Evolutionary conservation across 768 basidiomycete genomes (phyloP), one percentile per base, ranked within the genome.

Genomic region (Phlebiopsis gigantea): DNA sequence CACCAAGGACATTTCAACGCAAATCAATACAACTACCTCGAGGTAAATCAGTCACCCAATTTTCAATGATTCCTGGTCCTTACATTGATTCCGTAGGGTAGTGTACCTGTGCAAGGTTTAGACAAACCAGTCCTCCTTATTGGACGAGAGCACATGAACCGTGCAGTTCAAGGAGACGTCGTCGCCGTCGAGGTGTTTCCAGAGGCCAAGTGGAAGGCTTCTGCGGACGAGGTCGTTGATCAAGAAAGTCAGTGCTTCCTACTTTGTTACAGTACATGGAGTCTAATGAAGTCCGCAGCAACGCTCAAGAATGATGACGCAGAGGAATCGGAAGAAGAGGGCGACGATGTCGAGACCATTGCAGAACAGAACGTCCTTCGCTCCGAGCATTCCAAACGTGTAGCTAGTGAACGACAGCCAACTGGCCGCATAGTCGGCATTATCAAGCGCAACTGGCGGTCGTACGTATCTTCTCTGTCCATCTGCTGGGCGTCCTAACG

Each of bases 1-100:
- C 83, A 93, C 65, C 93, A 98, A 73, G 97, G 97, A 0, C 87
- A 95, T 67, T 99, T 96, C 73, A 93, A 90, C 65, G 92, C 94
- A 2, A 97, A 91, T 63, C 86, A 86, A 61, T 99, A 94, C 72
- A 98, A 99, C 69, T 98, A 95, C 64, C 78, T 98, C 14, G 96
- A 98, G 79, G 91, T 87, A 44, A 52, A 77, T 67, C 24, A 14
- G 14, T n/a, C 4, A 30, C 53, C n/a, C 12, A 28, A n/a, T 30
- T 34, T 51, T 43, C 25, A 39, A 43, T 44, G 4, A 57, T 31
- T 29, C 17, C n/a, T n/a, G 0, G 44, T 17, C 8, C 25, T 17
- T 26, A 10, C 29, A 45, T 51, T 41, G 12, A 30, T 8, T 10
- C 45, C 19, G 29, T 29, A 93, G 88, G 96, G 94, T 6, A 89